Percentiles rank a stretch among this genome's conserved stretches.
These are phyloP conservation scores for Lasiosphaeria hispida DNA, from an alignment of 495 filamentous ascomycete species.

Conservation along the genomic window DNA sequence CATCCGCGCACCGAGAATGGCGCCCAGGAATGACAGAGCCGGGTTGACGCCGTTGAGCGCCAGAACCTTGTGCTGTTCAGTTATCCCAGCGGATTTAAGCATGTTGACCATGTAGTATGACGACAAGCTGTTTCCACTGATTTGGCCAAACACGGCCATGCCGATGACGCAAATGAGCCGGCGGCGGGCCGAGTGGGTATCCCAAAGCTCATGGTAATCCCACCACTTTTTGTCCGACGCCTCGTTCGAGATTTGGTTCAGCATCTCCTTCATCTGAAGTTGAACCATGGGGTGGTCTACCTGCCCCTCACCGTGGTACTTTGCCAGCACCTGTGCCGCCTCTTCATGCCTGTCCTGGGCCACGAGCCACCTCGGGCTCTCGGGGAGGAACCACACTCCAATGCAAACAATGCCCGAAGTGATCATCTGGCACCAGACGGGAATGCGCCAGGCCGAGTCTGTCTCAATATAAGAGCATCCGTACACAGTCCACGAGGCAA, in stretches of 20 bases:
- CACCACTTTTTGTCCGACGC: constrained; percentile 65
- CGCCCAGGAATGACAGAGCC: constrained; percentile 63
- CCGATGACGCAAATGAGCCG: constrained; percentile 59
- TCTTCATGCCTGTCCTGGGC: constrained; percentile 47
- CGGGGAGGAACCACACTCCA: constrained; percentile 35
- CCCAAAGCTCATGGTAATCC: constrained; percentile 64
- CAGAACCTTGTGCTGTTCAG: constrained; percentile 46
- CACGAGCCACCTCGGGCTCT: constrained; percentile 39
- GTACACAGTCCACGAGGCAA: constrained; percentile 32
- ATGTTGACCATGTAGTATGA: constrained; percentile 58
- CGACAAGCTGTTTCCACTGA: constrained; percentile 60
- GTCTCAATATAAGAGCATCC: constrained; percentile 25
- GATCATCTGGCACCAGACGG: constrained; percentile 39
- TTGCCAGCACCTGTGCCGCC: constrained; percentile 49
- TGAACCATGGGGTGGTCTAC: constrained; percentile 49
- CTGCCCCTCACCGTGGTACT: constrained; percentile 53
- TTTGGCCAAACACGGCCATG: constrained; percentile 66
- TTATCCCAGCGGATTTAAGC: constrained; percentile 51
- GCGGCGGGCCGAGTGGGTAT: constrained; percentile 56
- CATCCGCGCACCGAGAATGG: constrained; percentile 62
- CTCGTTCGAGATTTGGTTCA: constrained; percentile 51
- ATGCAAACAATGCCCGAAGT: constrained; percentile 33
- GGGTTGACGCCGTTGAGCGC: constrained; percentile 63
- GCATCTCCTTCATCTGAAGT: constrained; percentile 59
- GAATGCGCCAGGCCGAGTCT: constrained; percentile 33